phyloP scores from a whole-genome alignment of 2,329 filamentous ascomycete genomes.

The Aspergillus sp. region DNA sequence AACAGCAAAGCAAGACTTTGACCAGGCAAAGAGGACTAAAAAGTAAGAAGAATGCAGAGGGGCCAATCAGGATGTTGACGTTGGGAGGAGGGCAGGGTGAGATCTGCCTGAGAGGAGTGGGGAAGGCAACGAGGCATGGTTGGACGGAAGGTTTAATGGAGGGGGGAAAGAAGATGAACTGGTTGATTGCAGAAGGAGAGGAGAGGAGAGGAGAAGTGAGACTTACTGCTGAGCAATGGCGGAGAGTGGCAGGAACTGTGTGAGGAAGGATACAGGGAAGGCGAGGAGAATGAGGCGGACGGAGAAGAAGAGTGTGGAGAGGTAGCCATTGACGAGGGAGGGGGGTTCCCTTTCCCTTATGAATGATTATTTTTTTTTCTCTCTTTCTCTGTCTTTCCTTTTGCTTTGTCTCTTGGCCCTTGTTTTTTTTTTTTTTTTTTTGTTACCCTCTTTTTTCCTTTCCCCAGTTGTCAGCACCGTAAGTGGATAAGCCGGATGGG shows the following conservation, averaged over 20 bases:
- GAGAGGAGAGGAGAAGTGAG: not conserved
- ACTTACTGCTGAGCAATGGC: conserved; percentile 22
- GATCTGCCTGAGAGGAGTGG: conserved; percentile 6
- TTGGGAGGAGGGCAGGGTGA: not conserved
- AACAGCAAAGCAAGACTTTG: conserved; percentile 14
- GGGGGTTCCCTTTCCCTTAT: not conserved
- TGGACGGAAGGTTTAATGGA: not conserved
- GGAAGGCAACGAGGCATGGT: conserved; percentile 2
- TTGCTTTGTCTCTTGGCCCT: not conserved
- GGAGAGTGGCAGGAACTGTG: conserved; percentile 28
- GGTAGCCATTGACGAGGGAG: conserved; percentile 16
- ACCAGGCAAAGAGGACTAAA: not conserved
- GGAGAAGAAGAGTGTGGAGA: conserved; percentile 19
- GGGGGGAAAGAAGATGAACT: not conserved
- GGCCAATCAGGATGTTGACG: conserved; percentile 4
- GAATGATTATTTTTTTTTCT: conserved; percentile 7
- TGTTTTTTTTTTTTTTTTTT: too few species aligned
- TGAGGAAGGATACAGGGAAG: conserved; percentile 35
- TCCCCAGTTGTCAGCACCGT: not conserved
- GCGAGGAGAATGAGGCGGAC: conserved; percentile 27
- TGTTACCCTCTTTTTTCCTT: not conserved
- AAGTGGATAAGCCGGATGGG: conserved; percentile 5
- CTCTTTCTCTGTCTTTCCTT: not conserved
- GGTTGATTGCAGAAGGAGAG: not conserved
- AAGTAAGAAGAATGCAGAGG: conserved; percentile 4